phyloP scores from a whole-genome alignment of 2,329 filamentous ascomycete genomes.

The Myriosclerotinia duriaeana region DNA sequence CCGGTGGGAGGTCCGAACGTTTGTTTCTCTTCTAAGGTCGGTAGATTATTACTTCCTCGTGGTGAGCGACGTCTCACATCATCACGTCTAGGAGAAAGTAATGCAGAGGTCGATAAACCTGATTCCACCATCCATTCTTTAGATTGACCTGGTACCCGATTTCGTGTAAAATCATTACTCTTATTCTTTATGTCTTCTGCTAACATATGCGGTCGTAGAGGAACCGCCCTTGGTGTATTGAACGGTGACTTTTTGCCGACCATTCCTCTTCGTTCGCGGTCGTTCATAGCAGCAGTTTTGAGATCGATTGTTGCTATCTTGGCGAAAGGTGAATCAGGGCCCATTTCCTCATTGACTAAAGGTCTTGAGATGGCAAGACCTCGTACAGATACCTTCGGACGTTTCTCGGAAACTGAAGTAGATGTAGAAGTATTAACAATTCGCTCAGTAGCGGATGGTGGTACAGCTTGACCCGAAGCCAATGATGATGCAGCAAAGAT shows the following conservation, averaged over 20 bases:
- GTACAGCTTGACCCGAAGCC: slow-evolving; percentile 23
- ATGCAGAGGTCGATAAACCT: slow-evolving; percentile 39
- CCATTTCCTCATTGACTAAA: slow-evolving; percentile 27
- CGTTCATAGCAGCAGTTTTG: slow-evolving; percentile 37
- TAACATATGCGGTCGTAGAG: slow-evolving; percentile 30
- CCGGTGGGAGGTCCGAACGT: slow-evolving; percentile 29
- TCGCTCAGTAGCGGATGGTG: slow-evolving; percentile 23
- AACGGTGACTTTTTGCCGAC: slow-evolving; percentile 32
- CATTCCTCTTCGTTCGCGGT: slow-evolving; percentile 37
- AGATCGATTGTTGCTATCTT: slow-evolving; percentile 41
- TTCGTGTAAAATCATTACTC: slow-evolving; percentile 33
- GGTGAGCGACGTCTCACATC: slow-evolving; percentile 40
- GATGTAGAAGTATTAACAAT: neutral
- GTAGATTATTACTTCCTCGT: slow-evolving; percentile 31
- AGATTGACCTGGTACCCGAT: slow-evolving; percentile 25
- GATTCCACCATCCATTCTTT: slow-evolving; percentile 28
- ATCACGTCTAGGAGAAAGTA: slow-evolving; percentile 38
- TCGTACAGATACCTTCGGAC: slow-evolving; percentile 34
- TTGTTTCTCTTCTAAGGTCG: slow-evolving; percentile 28
- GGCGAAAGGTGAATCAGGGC: slow-evolving; percentile 32
- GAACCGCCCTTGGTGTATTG: slow-evolving; percentile 32
- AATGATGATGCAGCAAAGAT: slow-evolving; percentile 27
- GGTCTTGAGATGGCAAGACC: slow-evolving; percentile 39
- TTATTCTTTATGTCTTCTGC: slow-evolving; percentile 30
- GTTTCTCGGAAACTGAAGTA: slow-evolving; percentile 31